These are phyloP conservation scores for Candida sithepensis DNA, from an alignment of 805 yeast genomes.

Conservation along the genomic window DNA sequence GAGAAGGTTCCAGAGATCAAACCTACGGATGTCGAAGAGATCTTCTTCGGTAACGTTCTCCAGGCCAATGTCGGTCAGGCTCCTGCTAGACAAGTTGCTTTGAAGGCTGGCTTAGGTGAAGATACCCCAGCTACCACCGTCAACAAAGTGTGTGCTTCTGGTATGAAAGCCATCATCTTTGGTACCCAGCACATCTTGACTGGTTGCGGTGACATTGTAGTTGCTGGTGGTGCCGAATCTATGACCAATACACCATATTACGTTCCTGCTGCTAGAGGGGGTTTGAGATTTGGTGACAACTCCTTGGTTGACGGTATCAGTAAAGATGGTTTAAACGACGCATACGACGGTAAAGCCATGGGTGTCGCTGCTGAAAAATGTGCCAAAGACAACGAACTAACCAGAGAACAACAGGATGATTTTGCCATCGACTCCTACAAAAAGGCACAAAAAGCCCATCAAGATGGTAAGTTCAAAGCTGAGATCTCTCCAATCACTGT, in stretches of 20 bases:
- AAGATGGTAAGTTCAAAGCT: conserved; percentile 70
- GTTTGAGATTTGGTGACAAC: conserved; percentile 86
- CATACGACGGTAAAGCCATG: conserved; percentile 85
- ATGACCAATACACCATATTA: conserved; percentile 97
- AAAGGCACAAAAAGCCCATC: conserved; percentile 80
- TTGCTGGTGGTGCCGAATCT: conserved; percentile 97
- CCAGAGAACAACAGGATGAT: conserved; percentile 87
- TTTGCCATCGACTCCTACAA: conserved; percentile 82
- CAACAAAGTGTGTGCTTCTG: conserved; percentile 97
- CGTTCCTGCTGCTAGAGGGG: conserved; percentile 77
- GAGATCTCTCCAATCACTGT: conserved; percentile 89
- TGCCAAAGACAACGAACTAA: conserved; percentile 71
- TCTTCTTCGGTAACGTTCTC: conserved; percentile 87
- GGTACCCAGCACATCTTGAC: conserved; percentile 88
- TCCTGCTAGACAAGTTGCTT: conserved; percentile 96
- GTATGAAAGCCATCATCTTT: conserved; percentile 83
- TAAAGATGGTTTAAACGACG: conserved; percentile 92
- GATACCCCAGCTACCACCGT: conserved; percentile 82
- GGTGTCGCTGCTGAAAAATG: conserved; percentile 97
- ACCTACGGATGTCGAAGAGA: conserved; percentile 79
- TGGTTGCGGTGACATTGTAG: conserved; percentile 88
- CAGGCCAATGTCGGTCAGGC: conserved; percentile 95
- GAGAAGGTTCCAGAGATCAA: conserved; percentile 78
- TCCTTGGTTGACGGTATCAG: conserved; percentile 81
- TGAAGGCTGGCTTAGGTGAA: conserved; percentile 82